Conservation (phyloP, 2,329 filamentous ascomycete genomes). For the Xylogone sp. region DNA sequence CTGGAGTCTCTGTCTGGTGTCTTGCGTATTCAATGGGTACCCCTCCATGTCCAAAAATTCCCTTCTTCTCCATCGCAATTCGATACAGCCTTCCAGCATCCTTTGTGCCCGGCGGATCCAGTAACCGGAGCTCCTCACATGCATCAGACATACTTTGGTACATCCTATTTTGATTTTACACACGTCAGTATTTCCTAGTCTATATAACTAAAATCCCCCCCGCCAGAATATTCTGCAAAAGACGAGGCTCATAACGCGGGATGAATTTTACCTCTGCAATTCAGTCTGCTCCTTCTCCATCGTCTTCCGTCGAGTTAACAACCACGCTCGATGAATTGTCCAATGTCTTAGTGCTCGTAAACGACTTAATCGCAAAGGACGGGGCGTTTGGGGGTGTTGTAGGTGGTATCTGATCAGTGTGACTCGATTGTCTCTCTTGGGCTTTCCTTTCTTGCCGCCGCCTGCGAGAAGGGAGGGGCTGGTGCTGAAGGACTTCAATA, state of each 20-base stretch:
- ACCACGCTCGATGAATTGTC: constrained; percentile 98
- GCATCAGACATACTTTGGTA: constrained; percentile 81
- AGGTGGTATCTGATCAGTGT: constrained; percentile 68
- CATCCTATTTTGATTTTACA: constrained; percentile 32
- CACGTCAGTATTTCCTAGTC: too few species aligned
- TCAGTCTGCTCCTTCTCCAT: constrained; percentile 62
- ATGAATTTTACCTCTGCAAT: constrained; percentile 57
- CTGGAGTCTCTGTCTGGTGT: constrained; percentile 78
- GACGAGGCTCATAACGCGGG: too few species aligned
- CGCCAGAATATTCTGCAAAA: too few species aligned
- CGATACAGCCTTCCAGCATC: constrained; percentile 75
- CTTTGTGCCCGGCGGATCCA: constrained; percentile 51
- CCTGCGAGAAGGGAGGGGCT: constrained; percentile 7
- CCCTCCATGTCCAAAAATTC: constrained; percentile 66
- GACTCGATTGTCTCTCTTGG: constrained; percentile 21
- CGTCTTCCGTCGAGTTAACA: constrained; percentile 70
- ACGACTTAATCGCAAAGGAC: constrained; percentile 83
- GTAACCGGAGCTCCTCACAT: constrained; percentile 75
- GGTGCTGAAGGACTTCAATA: constrained; percentile 15
- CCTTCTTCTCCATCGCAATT: constrained; percentile 87
- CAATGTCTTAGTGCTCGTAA: constrained; percentile 89
- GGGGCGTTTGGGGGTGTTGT: constrained; percentile 62
- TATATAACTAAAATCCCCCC: too few species aligned
- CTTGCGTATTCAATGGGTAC: constrained; percentile 91
- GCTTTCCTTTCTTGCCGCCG: constrained; percentile 7